Conservation (phyloP, 108 stramenopile species). For the Skeletonema menzelii region DNA sequence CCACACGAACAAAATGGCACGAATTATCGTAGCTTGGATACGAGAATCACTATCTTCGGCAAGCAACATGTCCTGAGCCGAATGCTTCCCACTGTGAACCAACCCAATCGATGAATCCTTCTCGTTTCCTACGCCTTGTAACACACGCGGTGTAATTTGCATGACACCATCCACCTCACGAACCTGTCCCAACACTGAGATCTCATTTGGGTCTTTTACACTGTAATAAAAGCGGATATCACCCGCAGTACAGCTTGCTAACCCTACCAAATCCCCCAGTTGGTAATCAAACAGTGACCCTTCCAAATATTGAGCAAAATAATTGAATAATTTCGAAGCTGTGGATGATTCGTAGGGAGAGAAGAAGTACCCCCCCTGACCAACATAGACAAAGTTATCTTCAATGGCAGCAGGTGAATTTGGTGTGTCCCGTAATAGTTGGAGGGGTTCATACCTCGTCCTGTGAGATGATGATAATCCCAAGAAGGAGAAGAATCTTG, state of each 20-base stretch:
- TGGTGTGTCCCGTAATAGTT: conserved; percentile 13
- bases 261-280: conserved; percentile 34
- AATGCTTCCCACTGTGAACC: conserved; percentile 28
- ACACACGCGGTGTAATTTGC: conserved; percentile 11
- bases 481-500: conserved; percentile 11
- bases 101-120: conserved; percentile 17
- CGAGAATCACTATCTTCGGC: conserved; percentile 34
- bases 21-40: conserved; percentile 8
- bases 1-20: conserved; percentile 16
- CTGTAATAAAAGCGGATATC: conserved; percentile 30
- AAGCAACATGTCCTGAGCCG: conserved; percentile 31
- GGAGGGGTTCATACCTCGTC: conserved; percentile 32
- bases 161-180: background rate
- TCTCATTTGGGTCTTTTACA: conserved; percentile 27
- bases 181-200: conserved; percentile 31
- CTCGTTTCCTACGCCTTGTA: conserved; percentile 1
- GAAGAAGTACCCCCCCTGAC: conserved; percentile 47
- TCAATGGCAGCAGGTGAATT: conserved; percentile 11
- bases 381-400: conserved; percentile 45
- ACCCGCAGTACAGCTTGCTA: conserved; percentile 22
- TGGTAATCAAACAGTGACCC: conserved; percentile 45
- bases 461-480: background rate
- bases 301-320: conserved; percentile 41
- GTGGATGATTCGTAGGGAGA: conserved; percentile 32
- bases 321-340: conserved; percentile 25